Base-by-base conservation (phyloP, 176 grass and related monocot genomes). In the Bromus sterilis region DNA sequence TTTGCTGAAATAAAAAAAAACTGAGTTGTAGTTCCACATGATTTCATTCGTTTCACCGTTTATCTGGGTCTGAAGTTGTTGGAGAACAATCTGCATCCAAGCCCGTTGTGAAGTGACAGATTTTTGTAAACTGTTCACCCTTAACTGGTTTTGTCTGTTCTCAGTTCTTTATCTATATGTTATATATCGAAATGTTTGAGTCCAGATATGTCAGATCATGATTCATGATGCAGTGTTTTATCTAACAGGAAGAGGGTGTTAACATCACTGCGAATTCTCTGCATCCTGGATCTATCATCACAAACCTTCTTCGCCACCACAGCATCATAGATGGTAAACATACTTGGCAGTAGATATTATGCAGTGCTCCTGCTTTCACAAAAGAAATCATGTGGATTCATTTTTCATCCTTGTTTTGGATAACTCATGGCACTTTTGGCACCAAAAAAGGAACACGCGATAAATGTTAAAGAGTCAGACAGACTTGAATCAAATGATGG, bases 261-360 rank as follows among this genome's bases (percentile, higher is more conserved):
- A 87, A 95, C 37, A 98, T 98, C 81, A 95, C 84, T 82, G 95
- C 92, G 65, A 98, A 98, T 78, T 98, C 95, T 82, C 95, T 98
- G 82, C 95, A 98, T 85, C 95, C 95, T 36, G 95, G 95, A 71
- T 82, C 92, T 63, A 95, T 98, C 41, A 88, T 95, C 79, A 89
- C 95, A 18, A 98, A 98, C 82, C 92, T 98, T 85, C 95, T 98
- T 82, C 95, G 95, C 15, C 75, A 93, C 75, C 92, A 98, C 86
- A 93, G 90, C 77, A 87, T 93, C 75, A 16, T 98, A 53, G 90
- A 95, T 86, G 88, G 95, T 98, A 95, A 98, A 37, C 60, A 75
- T 5, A 65, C 63, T 80, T 57, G 18, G 21, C 40, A 67, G 80
- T 32, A 67, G 72, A 75, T 37, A 49, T 61, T 63, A 34, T 3